Evolutionary conservation across 164 flowering plant species (phyloP).

Genomic region (Chimonanthus salicifolius): DNA sequence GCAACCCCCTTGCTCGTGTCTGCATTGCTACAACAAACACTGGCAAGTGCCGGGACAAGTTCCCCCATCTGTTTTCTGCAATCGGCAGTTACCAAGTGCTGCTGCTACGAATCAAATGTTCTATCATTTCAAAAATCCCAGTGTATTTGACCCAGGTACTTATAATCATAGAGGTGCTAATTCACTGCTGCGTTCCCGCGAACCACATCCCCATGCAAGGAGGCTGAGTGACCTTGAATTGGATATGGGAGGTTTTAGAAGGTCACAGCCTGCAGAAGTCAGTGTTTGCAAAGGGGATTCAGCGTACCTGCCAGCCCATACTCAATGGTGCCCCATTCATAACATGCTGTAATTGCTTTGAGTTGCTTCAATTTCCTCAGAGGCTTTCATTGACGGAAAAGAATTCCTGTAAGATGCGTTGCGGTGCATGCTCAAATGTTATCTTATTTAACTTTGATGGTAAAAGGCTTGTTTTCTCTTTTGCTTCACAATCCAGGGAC

Average conservation of each 20-base stretch:
- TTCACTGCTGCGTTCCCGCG: slow-evolving; percentile 23
- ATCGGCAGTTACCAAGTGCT: slow-evolving; percentile 26
- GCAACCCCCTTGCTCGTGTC: slow-evolving; percentile 58
- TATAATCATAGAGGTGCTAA: slow-evolving; percentile 22
- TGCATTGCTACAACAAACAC: slow-evolving; percentile 41
- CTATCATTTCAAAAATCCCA: slow-evolving; percentile 24
- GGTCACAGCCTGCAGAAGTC: slow-evolving; percentile 30
- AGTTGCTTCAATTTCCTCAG: slow-evolving; percentile 56
- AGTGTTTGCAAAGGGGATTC: slow-evolving; percentile 19
- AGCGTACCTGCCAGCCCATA: slow-evolving; percentile 40
- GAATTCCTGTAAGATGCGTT: slow-evolving; percentile 39
- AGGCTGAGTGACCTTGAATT: slow-evolving; percentile 39
- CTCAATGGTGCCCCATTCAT: slow-evolving; percentile 82
- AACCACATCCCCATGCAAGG: slow-evolving; percentile 30
- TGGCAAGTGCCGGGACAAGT: slow-evolving; percentile 33
- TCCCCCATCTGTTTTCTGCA: slow-evolving; percentile 23
- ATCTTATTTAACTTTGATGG: slow-evolving; percentile 30
- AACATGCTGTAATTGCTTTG: slow-evolving; percentile 63
- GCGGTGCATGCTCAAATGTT: slow-evolving; percentile 66
- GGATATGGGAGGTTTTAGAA: slow-evolving; percentile 31
- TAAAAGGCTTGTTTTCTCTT: slow-evolving; percentile 36
- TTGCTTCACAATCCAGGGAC: slow-evolving; percentile 14
- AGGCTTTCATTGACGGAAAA: slow-evolving; percentile 24
- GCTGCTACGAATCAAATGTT: slow-evolving; percentile 26
- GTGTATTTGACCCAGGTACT: slow-evolving; percentile 25